These are phyloP conservation scores for Sutorius eximius DNA, from an alignment of 1,284 basidiomycete genomes.

Conservation along the genomic window DNA sequence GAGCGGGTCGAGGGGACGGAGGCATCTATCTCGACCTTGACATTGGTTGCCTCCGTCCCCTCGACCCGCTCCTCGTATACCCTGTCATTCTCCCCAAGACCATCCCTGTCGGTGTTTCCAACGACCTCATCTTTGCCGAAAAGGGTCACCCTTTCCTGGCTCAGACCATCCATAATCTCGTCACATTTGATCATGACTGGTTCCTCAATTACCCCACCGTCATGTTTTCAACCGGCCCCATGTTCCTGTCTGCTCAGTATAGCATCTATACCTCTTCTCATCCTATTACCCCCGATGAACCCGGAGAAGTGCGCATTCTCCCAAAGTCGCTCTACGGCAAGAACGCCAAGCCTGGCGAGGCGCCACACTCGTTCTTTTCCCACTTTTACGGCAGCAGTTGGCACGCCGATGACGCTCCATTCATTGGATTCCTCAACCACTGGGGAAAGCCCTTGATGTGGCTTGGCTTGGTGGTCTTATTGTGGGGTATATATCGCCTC, in stretches of 20 bases:
- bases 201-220: conserved; percentile 97
- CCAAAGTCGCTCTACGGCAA: conserved; percentile 96
- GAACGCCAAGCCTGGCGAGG: conserved; percentile 83
- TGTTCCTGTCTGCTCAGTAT: conserved; percentile 90
- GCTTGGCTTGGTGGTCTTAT: conserved; percentile 70
- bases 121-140: conserved; percentile 94
- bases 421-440: conserved; percentile 84
- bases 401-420: conserved; percentile 93
- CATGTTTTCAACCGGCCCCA: conserved; percentile 98
- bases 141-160: conserved; percentile 88
- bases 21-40: conserved; percentile 98
- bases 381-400: conserved; percentile 98
- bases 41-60: conserved; percentile 88
- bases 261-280: conserved; percentile 79
- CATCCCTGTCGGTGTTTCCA: conserved; percentile 95
- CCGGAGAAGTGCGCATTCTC: conserved; percentile 80
- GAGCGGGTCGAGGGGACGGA: too few relatives aligned
- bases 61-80: conserved; percentile 88
- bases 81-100: conserved; percentile 93
- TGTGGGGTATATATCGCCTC: conserved; percentile 68
- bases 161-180: conserved; percentile 89
- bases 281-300: conserved; percentile 51
- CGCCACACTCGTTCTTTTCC: conserved; percentile 90
- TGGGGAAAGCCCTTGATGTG: conserved; percentile 89
- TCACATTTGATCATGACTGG: conserved; percentile 93